Evolutionary conservation across 2,329 filamentous ascomycete species (phyloP), one percentile per base, ranked within the genome.

Genomic region (Tolypocladium amazonense): DNA sequence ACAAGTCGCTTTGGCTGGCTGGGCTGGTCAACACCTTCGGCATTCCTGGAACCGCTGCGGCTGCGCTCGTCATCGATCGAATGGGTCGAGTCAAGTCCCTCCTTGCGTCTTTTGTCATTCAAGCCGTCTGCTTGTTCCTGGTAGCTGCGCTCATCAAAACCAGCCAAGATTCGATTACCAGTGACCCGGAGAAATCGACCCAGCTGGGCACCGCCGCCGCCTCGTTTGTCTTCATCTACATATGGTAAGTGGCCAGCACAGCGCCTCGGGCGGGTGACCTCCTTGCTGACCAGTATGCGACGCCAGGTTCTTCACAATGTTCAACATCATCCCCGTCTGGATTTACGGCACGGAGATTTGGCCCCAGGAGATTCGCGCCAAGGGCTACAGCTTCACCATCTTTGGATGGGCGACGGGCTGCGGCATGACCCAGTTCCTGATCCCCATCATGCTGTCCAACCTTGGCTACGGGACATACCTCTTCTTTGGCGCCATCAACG

Each of bases 371-470:
- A 75, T 84, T 57, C 76, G 82, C 27, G 81, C 82, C n/a, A 79
- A 84, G 66, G 83, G 82, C 9, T 82, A 84, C 65, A 80, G 80
- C 9, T 83, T 85, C 63, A 79, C 79, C 23, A 82, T 85, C 61
- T 79, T 80, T 2, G 81, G 82, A 1, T 85, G 82, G 82, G 81
- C 82, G 23, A 76, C 83, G 60, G 82, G 81, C 43, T 77, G 80
- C 11, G 81, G 81, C 41, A 77, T 79, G 77, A 82, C 81, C 1
- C 75, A 75, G 2, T 71, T 83, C 55, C 76, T 82, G 62, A 83
- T 71, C 63, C 78, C 78, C 33, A 78, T 82, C 66, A 79, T 83
- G 75, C 79, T 83, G 61, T 69, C 65, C 50, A 69, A 69, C n/a
- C 64, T 81, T 27, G 71, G 74, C 61, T 78, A 73, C 62, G 73